Percentiles rank a stretch among this genome's conserved stretches.
Evolutionary conservation across 2,329 filamentous ascomycete species (phyloP).

Genomic region (Fusarium sp.): DNA sequence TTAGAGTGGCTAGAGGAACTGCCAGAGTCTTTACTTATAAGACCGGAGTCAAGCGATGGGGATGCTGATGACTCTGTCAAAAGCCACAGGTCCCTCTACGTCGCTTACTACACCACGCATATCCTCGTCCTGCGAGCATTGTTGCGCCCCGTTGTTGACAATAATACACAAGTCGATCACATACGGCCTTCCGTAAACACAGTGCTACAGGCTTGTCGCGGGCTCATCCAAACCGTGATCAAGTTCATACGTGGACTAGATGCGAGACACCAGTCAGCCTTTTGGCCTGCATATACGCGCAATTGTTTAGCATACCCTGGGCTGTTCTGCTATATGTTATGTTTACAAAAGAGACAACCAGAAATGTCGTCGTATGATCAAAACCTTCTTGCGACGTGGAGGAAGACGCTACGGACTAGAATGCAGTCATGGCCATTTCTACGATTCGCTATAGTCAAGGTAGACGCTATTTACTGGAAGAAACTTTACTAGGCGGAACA

Average conservation of each 20-base stretch:
- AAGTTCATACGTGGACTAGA: constrained; percentile 9
- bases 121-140: constrained; percentile 3
- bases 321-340: constrained; percentile 15
- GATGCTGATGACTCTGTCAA: constrained; percentile 9
- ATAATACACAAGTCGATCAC: background rate
- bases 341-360: constrained; percentile 1
- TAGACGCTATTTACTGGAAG: constrained; percentile 21
- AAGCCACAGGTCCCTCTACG: constrained; percentile 12
- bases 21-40: rapidly evolving
- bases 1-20: constrained; percentile 4
- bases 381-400: constrained; percentile 7
- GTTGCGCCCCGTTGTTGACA: background rate
- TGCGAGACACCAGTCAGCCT: background rate
- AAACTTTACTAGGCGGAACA: background rate
- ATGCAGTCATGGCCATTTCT: constrained; percentile 13
- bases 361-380: constrained; percentile 10
- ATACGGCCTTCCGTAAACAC: background rate
- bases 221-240: constrained; percentile 5
- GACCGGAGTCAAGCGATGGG: background rate
- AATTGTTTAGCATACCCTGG: constrained; percentile 10
- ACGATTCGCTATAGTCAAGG: constrained; percentile 12
- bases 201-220: constrained; percentile 3
- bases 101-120: constrained; percentile 6
- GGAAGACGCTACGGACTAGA: constrained; percentile 7
- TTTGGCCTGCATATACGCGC: constrained; percentile 7